Base-by-base conservation (phyloP, 805 yeast species). In the Candida ipomoeae region DNA sequence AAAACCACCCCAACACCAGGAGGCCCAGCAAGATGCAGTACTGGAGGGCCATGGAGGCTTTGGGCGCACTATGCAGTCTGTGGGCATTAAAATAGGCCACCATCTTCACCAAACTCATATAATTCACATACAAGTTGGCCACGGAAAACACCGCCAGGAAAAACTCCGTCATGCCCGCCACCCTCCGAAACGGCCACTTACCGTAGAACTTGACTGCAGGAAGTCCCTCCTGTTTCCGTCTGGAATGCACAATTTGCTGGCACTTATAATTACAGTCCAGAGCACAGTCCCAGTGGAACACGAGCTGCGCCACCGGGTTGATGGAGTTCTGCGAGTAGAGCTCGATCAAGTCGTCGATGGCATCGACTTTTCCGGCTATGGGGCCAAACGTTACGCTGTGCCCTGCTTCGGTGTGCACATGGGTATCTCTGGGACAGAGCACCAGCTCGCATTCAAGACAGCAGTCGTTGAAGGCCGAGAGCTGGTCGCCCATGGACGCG, bases 151-250 rank as follows among this genome's bases (percentile, higher is more conserved):
- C 31, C 13, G 62, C 62, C 37, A 73, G 68, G 34, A 64, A 62
- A 26, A 71, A 31, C 50, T 73, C 78, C 23, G 71, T 70, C 20
- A 67, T 57, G 1, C 75, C 77, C 32, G 66, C 59, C 1, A 72
- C 57, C 31, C 77, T 57, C 5, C 45, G 49, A 47, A 73, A 73
- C 4, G 77, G 77, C 78, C 78, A 73, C 53, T 73, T 73, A 4
- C 78, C 78, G 44, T 62, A 60, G 52, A 71, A 73, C 51, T 73
- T 74, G n/a, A 71, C 75, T 55, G 67, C 57, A 5, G 62, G 62
- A 7, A 57, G 53, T 2, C 63, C 64, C 0, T 44, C 21, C 5
- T 33, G 40, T 21, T 49, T 40, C 15, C 75, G 53, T 26, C 49
- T 48, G 20, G 58, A 53, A 4, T 73, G 66, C 29, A 72, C 56